Base-by-base conservation (phyloP, 2,329 filamentous ascomycete species). In the Scleromitrula shiraiana region DNA sequence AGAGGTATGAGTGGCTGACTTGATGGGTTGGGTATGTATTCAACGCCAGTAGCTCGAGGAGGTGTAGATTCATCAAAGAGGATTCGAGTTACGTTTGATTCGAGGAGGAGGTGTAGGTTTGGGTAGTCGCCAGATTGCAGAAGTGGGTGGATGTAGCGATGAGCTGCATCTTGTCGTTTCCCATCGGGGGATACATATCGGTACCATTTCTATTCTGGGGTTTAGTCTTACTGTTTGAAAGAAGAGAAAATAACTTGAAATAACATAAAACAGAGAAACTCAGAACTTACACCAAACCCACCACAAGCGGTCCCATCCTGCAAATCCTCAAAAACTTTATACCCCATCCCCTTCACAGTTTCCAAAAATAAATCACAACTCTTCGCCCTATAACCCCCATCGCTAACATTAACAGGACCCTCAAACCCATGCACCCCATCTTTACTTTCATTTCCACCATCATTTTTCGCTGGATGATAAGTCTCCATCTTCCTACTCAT, bases 401-500 rank as follows among this genome's bases (percentile, higher is more conserved):
- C 67, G 0, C 75, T 77, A 22, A 83, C 61, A 23, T 77, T 65
- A 9, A 82, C 68, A 0, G 78, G 78, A 0, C 80, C 79, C 0
- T 70, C 61, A 32, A 67, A 59, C 10, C 79, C 79, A 54, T 83
- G 79, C 68, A 59, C 43, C 30, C 51, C 52, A 23, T 40, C 43
- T 42, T 64, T 56, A 30, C 59, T 44, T 29, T 51, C 52, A 23
- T 40, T 45, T 42, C 63, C 56, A 30, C 54, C 50, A 1, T n/a
- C 46, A 3, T 43, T 32, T 6, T 53, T 56, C 9, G 51, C 53
- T 0, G 53, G 55, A 50, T 63, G 61, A 50, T 76, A 81, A 0
- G 75, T 81, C 61, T 82, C 78, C 9, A 79, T 61, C 67, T 78
- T 80, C 45, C 72, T 77, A 50, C 77, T 60, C 50, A 74, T 71